Conservation (phyloP, 1,284 basidiomycete species). For the Mrakiaceae sp. region DNA sequence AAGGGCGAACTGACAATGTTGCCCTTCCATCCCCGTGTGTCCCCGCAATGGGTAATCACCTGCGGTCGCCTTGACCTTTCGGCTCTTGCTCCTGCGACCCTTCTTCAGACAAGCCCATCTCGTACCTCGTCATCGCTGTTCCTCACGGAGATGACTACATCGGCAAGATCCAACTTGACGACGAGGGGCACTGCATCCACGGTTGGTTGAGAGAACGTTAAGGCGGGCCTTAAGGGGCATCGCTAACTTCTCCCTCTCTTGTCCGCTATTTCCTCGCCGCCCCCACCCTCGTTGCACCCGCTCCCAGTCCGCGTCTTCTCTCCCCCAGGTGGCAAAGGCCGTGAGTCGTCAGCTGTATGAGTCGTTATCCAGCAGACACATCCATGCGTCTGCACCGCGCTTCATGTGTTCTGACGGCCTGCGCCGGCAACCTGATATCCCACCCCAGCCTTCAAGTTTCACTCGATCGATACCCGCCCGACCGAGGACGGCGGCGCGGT, state of each 20-base stretch:
- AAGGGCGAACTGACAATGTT: background rate
- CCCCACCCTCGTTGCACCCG: too few relatives aligned
- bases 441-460: background rate
- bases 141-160: constrained; percentile 5
- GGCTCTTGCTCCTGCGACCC: background rate
- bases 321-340: background rate
- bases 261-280: too few relatives aligned
- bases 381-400: too few relatives aligned
- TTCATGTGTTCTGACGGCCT: too few relatives aligned
- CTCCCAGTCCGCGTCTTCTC: constrained; percentile 1
- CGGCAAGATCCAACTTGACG: constrained; percentile 12
- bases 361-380: too few relatives aligned
- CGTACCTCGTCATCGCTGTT: constrained; percentile 1
- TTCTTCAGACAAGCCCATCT: constrained; percentile 4
- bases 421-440: too few relatives aligned
- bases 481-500: constrained; percentile 11
- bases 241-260: too few relatives aligned
- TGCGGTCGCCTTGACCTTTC: background rate
- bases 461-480: constrained; percentile 13
- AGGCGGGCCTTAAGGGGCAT: background rate
- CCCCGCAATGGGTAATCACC: too few relatives aligned
- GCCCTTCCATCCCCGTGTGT: background rate
- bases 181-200: constrained; percentile 13
- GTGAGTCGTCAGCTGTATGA: too few relatives aligned
- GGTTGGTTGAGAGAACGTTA: background rate